Base-by-base conservation (phyloP, 176 grass and related monocot genomes). In the Eragrostis nindensis region DNA sequence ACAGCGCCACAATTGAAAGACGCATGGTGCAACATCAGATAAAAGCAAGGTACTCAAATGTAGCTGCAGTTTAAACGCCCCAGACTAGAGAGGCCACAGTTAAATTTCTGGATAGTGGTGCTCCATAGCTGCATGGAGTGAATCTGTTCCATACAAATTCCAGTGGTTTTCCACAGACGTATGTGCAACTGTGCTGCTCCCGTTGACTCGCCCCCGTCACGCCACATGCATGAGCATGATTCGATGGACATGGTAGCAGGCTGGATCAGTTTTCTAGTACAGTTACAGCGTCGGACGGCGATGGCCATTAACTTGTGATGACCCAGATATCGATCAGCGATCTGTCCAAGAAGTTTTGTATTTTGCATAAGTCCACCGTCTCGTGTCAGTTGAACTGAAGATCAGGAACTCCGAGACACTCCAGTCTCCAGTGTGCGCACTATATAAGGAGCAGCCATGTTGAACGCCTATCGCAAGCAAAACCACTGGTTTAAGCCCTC, bases 221-320 rank as follows among this genome's bases (percentile, higher is more conserved):
- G 55, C n/a, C n/a, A 11, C n/a, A 3, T 9, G 4, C 40, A 42
- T 7, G 7, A 7, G 7, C 5, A 44, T 19, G 70, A 73, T 73
- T 25, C 70, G 70, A 18, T 53, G 26, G 47, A 49, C 47, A 73
- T 21, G 70, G 70, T 11, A 72, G 25, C 68, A 50, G 21, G 55
- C 19, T 24, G n/a, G 55, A 59, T 59, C n/a, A 59, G 11, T 59
- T 59, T 59, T 59, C 55, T 24, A 59, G 21, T 59, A 59, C 55
- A 59, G 55, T 24, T 59, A 24, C 55, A 4, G n/a, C 55, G n/a
- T 11, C 8, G 55, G 55, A 59, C 55, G 55, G 55, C n/a, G 55
- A 59, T 59, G 2, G 52, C 52, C 52, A 54, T 54, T 49, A 54
- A 55, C 53, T 55, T 7, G 9, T n/a, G 53, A 55, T 18, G 2